Base-by-base conservation (phyloP, 768 basidiomycete species). In the Porpolomopsis calyptriformis region DNA sequence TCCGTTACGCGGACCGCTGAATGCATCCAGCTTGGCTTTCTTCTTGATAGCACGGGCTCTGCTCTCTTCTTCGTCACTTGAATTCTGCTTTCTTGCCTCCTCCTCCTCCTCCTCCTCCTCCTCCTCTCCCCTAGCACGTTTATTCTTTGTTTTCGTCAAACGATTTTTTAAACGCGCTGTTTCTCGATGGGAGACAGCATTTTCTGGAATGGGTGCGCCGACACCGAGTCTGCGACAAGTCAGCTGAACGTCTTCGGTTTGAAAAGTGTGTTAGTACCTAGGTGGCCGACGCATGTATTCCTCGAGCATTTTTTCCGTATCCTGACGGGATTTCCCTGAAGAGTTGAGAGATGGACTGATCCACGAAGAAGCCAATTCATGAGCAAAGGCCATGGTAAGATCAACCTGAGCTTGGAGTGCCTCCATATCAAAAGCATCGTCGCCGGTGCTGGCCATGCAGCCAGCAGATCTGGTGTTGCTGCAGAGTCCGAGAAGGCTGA, bases 331-430 rank as follows among this genome's bases (percentile, higher is more conserved):
- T 50, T 57, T 64, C 47, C 57, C 63, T 22, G 67, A 57, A 36
- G 69, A 57, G 45, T 64, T 66, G n/a, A 58, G 54, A 31, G 68
- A 63, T 25, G 81, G 74, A 53, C 77, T 76, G 53, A 89, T 69
- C 86, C 86, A 89, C 45, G 86, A 83, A 18, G 82, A 71, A 36
- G 85, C 77, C 54, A 88, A 70, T 58, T 76, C 70, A 52, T 87
- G 76, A 1, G 81, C 78, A 61, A 80, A 77, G 4, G 85, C 80
- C 77, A 88, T 77, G 18, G 85, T 78, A 55, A 85, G 65, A 61
- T 89, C 82, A 43, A 88, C 78, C 63, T 83, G 83, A n/a, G 85
- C 85, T 60, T 88, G 86, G 33, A 89, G 67, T 26, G 74, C 66
- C 55, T 85, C 82, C 40, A 68, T 53, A 57, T 86, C 81, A 37